phyloP scores from a whole-genome alignment of 208 protist genomes.

The Trypanosoma theileri region DNA sequence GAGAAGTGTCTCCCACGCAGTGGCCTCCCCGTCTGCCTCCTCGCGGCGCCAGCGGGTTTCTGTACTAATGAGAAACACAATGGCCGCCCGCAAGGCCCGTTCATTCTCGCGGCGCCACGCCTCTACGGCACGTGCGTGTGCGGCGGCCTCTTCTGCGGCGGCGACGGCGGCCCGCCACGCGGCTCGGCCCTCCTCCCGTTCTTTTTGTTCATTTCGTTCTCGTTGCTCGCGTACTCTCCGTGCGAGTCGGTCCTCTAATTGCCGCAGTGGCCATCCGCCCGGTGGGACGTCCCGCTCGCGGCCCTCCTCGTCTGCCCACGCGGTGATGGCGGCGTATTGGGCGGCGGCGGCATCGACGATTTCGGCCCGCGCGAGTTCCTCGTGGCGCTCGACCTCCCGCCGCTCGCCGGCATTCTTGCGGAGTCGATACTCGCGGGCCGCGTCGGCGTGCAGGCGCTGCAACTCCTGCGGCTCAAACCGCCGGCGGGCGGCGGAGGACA shows the following conservation, averaged over 20 bases:
- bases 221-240: conserved; percentile 19
- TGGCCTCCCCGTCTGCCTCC: conserved; percentile 30
- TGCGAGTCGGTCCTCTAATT: neutral
- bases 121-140: neutral
- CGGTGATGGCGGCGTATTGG: conserved; percentile 23
- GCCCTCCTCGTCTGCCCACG: conserved; percentile 12
- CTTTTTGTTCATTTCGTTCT: conserved; percentile 26
- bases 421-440: conserved; percentile 30
- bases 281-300: conserved; percentile 11
- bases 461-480: conserved; percentile 27
- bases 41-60: conserved; percentile 38
- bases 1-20: conserved; percentile 23
- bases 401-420: conserved; percentile 21
- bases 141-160: conserved; percentile 9
- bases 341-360: conserved; percentile 20
- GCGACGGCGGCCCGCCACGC: conserved; percentile 24
- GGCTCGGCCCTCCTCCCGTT: conserved; percentile 18
- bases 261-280: neutral
- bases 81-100: conserved; percentile 43
- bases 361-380: conserved; percentile 28
- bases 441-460: conserved; percentile 16
- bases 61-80: conserved; percentile 51
- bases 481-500: neutral
- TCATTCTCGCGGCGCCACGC: conserved; percentile 20
- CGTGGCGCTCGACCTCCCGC: conserved; percentile 27